Evolutionary conservation across 129 eudicot genomes (phyloP).

Genomic region (Rutidosis leptorrhynchoides): DNA sequence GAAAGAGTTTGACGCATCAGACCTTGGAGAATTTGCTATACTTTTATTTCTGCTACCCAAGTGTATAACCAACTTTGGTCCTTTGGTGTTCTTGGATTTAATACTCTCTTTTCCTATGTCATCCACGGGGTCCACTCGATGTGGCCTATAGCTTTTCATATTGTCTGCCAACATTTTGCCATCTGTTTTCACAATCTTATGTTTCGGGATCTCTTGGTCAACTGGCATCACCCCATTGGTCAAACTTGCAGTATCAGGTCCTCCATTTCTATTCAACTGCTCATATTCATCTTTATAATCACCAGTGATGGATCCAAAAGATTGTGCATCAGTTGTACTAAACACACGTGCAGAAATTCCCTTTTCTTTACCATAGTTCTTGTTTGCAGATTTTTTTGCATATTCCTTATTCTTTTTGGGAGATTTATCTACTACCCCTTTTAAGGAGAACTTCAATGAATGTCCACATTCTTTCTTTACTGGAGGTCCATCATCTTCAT

Average conservation of each 20-base stretch:
- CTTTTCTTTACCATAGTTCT: constrained; percentile 61
- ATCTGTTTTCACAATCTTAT: constrained; percentile 41
- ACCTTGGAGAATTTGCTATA: constrained; percentile 53
- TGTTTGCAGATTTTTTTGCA: constrained; percentile 59
- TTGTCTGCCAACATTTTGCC: constrained; percentile 37
- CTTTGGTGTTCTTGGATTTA: constrained; percentile 51
- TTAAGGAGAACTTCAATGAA: constrained; percentile 68
- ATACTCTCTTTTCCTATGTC: constrained; percentile 43
- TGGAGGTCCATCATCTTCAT: constrained; percentile 66
- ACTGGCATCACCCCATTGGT: constrained; percentile 41
- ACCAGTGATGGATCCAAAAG: constrained; percentile 39
- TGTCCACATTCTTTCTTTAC: constrained; percentile 68
- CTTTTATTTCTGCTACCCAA: constrained; percentile 67
- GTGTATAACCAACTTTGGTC: constrained; percentile 89
- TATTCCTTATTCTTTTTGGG: constrained; percentile 67
- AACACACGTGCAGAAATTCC: constrained; percentile 30
- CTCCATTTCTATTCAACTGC: constrained; percentile 37
- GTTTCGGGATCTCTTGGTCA: constrained; percentile 43
- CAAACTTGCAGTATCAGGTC: constrained; percentile 49
- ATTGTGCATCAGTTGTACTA: constrained; percentile 41
- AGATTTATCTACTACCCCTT: constrained; percentile 65
- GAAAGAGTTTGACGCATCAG: constrained; percentile 74
- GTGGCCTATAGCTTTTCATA: constrained; percentile 45
- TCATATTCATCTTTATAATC: constrained; percentile 50
- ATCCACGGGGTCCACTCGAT: constrained; percentile 29